Conservation (phyloP, 1,139 yeast genomes). For the Yamadazyma triangularis region DNA sequence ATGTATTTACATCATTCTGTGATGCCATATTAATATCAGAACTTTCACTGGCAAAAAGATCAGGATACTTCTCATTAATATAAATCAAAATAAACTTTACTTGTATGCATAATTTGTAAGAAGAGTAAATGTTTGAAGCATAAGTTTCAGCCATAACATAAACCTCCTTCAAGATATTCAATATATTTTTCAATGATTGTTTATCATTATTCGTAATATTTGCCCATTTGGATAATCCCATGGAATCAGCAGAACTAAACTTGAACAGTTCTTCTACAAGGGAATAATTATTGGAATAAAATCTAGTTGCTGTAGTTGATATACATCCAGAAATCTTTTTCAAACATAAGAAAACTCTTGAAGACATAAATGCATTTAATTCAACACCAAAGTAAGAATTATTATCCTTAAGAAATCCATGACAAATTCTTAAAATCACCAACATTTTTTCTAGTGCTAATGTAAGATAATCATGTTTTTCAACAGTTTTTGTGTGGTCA, state of each 20-base stretch:
- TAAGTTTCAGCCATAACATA: background rate
- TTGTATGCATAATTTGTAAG: background rate
- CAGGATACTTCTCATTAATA: background rate
- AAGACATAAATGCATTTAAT: background rate
- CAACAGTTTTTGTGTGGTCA: too few relatives aligned
- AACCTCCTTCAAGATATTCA: background rate
- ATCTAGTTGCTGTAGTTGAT: background rate
- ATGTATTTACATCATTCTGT: too few relatives aligned
- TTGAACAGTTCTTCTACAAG: conserved; percentile 9
- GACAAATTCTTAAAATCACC: background rate
- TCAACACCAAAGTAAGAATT: background rate
- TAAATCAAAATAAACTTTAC: background rate
- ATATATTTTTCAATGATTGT: conserved; percentile 3
- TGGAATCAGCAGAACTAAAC: conserved; percentile 22
- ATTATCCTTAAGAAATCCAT: background rate
- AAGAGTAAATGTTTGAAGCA: background rate
- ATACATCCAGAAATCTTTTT: background rate
- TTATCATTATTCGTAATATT: conserved; percentile 10
- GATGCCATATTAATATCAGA: too few relatives aligned
- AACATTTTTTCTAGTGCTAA: conserved; percentile 9
- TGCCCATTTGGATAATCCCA: conserved; percentile 23
- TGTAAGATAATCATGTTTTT: conserved; percentile 8
- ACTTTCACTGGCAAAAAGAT: too few relatives aligned
- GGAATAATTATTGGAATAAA: conserved; percentile 11
- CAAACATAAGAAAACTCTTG: background rate